Evolutionary conservation across 2,329 filamentous ascomycete species (phyloP), one percentile per base, ranked within the genome.

Genomic region (Trichoderma semiorbis): DNA sequence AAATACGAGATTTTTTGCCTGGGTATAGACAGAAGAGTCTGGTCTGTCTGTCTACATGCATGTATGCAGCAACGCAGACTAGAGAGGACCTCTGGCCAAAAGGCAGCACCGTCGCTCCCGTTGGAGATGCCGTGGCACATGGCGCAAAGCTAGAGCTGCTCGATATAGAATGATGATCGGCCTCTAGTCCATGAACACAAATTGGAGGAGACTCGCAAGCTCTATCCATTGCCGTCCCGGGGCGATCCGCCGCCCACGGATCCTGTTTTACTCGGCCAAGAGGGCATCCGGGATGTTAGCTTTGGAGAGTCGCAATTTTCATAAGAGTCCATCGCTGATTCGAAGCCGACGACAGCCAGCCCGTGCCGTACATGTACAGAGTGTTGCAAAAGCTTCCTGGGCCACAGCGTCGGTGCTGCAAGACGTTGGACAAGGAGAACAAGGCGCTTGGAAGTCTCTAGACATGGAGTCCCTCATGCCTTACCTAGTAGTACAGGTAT

Each of bases 341-440:
- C 12, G 55, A 18, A 36, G 32, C 32, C 58, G 16, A 5, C 28
- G 14, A 53, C 14, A 50, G 7, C 30, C 21, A 5, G 11, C 7
- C 16, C 47, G 39, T 30, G 50, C 18, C 18, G 21, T 32, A 70
- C 43, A 34, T 7, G 21, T 32, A 70, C 43, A 34, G 61, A 65
- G 61, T n/a, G 32, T 47, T 18, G 50, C 26, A 57, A 39, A 21
- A 7, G 60, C 32, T 64, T 39, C 58, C 55, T 58, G 43, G 61
- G 68, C 61, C 68, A 71, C 71, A 55, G 34, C 71, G 55, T 67
- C 30, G 21, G 57, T 14, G 61, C 70, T 73, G 72, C 72, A 28
- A 60, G 69, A 71, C 68, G 72, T 73, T 26, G 62, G 69, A 73
- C 62, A 63, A 73, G 30, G 5, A 36, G 24, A n/a, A 21, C 14